Evolutionary conservation across 768 basidiomycete genomes (phyloP).

Genomic region (Boletus speciosus): DNA sequence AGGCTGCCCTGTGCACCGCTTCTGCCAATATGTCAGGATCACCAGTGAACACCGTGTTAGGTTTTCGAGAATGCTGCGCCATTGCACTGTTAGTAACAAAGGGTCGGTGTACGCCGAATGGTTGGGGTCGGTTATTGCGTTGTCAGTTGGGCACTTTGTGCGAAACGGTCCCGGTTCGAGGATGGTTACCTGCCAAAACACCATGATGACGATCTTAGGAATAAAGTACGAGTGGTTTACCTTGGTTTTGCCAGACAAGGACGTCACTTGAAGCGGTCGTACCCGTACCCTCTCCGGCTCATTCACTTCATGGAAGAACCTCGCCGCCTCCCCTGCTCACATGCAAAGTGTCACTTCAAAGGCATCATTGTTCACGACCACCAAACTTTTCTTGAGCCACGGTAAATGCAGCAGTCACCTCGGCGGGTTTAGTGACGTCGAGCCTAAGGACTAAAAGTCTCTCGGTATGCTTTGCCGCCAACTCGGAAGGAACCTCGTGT

Average conservation of each 20-base stretch:
- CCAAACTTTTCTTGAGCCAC: constrained; percentile 27
- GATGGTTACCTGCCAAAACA: neutral
- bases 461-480: constrained; percentile 22
- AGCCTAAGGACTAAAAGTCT: constrained; percentile 37
- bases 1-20: neutral
- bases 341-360: constrained; percentile 41
- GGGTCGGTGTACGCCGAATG: neutral
- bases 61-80: neutral
- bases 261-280: constrained; percentile 36
- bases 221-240: neutral
- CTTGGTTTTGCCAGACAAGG: constrained; percentile 21
- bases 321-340: constrained; percentile 34
- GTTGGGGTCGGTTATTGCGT: neutral
- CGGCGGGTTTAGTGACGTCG: constrained; percentile 35
- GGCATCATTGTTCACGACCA: constrained; percentile 30
- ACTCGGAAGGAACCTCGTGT: constrained; percentile 31
- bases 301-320: constrained; percentile 23
- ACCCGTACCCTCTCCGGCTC: constrained; percentile 29
- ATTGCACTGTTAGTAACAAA: constrained; percentile 1
- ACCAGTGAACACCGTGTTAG: neutral
- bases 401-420: constrained; percentile 35
- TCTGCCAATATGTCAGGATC: constrained; percentile 20
- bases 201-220: neutral
- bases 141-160: neutral
- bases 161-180: constrained; percentile 2